Evolutionary conservation across 163 green algal genomes (phyloP), one percentile per base, ranked within the genome.

Genomic region (Scenedesmus sp.): DNA sequence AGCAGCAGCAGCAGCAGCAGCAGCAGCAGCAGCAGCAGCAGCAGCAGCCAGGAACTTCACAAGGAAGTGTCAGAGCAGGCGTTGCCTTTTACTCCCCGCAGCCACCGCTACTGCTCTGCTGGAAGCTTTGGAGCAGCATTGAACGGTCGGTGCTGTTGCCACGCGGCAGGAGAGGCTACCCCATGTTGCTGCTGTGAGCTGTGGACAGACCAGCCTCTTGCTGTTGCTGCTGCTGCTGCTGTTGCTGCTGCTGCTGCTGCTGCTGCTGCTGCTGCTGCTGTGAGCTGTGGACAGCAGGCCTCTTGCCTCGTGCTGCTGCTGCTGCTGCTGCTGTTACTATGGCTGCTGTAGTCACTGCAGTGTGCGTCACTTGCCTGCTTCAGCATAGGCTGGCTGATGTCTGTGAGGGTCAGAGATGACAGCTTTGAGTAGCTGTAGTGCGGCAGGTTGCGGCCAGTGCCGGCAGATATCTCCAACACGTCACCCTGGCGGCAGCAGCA

Each of bases 401-500:
- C 97, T 52, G 95, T 96, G 13, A 97, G 88, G 1, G 94, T 96
- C 0, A 98, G 70, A 2, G 76, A 90, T 1, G n/a, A 91, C 2
- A 96, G 81, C 34, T 90, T 76, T 6, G 83, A 26, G 16, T 81
- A 93, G 18, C 84, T 70, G 90, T 97, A 98, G 93, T 97, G 96
- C 0, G 88, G 88, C 26, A 99, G 91, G 92, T 99, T 99, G 56
- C 97, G 94, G 2, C 97, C 97, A 5, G 97, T 99, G 52, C 97
- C 97, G 34, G 96, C 96, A 15, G 95, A 98, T 2, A 98, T 96
- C 89, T 99, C 97, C 64, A 99, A 90, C 18, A 99, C 96, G 20
- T 98, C 92, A 9, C 97, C 97, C 91, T 96, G 91, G 84, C 55
- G 6, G 52, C 16, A 91, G 73, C 70, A 26, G 34, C 16, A 85